phyloP scores from a whole-genome alignment of 306 rosid species.

The Coriaria nepalensis region DNA sequence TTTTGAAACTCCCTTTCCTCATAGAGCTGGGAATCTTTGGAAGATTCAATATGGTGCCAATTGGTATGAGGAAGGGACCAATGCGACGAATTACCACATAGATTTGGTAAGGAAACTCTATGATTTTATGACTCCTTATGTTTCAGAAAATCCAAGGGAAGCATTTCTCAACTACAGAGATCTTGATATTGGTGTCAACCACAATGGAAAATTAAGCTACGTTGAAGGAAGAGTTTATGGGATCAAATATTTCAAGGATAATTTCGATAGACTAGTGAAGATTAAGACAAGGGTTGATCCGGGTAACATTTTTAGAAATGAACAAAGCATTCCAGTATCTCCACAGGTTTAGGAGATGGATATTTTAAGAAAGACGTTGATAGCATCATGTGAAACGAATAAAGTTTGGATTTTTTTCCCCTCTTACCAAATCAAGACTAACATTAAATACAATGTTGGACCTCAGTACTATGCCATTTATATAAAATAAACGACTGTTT shows the following conservation, averaged over 20 bases:
- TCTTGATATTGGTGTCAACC: constrained; percentile 50
- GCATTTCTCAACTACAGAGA: constrained; percentile 56
- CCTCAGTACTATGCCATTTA: too few relatives aligned
- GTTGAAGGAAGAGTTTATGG: constrained; percentile 45
- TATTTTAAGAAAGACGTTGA: too few relatives aligned
- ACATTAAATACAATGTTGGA: too few relatives aligned
- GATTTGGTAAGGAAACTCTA: neutral
- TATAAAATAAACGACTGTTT: too few relatives aligned
- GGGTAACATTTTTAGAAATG: constrained; percentile 47
- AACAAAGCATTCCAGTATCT: constrained; percentile 43
- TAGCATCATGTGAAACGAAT: too few relatives aligned
- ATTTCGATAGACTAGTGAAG: constrained; percentile 50
- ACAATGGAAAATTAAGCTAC: constrained; percentile 21
- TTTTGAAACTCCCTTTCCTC: constrained; percentile 1
- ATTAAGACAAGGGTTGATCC: constrained; percentile 44
- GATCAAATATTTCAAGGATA: constrained; percentile 34
- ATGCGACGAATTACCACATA: neutral
- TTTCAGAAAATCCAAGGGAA: constrained; percentile 58
- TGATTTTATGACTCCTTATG: constrained; percentile 41
- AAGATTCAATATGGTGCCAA: neutral
- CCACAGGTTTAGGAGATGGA: too few relatives aligned
- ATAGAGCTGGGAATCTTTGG: constrained; percentile 3
- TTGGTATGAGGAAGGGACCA: neutral
- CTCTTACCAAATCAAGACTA: too few relatives aligned
- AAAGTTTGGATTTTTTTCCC: too few relatives aligned